These are phyloP conservation scores for Abelmoschus esculentus DNA, from an alignment of 345 rosid genomes.

Conservation along the genomic window DNA sequence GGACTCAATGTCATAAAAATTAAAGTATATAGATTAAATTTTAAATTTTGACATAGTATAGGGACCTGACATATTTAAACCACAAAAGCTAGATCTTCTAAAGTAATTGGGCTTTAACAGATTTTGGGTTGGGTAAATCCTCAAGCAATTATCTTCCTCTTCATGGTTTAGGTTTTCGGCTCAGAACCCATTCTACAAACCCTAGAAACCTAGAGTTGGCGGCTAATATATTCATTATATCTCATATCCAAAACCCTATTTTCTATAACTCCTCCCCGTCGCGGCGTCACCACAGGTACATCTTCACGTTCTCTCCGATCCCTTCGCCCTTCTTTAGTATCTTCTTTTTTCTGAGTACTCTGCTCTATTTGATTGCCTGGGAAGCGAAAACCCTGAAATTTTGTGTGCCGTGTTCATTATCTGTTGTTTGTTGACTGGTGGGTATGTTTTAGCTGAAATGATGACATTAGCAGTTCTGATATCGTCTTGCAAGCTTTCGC, in stretches of 20 bases:
- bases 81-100: not conserved
- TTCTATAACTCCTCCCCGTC: not conserved
- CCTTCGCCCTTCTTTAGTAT: not conserved
- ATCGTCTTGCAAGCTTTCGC: not conserved
- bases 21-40: too few relatives aligned
- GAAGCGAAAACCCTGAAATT: not conserved
- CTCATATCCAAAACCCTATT: constrained; percentile 15
- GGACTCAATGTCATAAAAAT: too few relatives aligned
- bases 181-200: not conserved
- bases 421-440: not conserved
- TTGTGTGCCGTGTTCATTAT: not conserved
- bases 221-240: not conserved
- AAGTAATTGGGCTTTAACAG: not conserved
- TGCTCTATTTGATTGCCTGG: not conserved
- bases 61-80: not conserved
- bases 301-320: not conserved
- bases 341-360: not conserved
- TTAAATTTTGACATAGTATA: too few relatives aligned
- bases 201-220: not conserved
- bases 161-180: not conserved
- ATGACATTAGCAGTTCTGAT: not conserved
- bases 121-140: not conserved
- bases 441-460: not conserved
- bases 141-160: not conserved
- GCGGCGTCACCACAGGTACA: constrained; percentile 12